These are phyloP conservation scores for Cardamine occulta DNA, from an alignment of 345 rosid species.

Conservation along the genomic window DNA sequence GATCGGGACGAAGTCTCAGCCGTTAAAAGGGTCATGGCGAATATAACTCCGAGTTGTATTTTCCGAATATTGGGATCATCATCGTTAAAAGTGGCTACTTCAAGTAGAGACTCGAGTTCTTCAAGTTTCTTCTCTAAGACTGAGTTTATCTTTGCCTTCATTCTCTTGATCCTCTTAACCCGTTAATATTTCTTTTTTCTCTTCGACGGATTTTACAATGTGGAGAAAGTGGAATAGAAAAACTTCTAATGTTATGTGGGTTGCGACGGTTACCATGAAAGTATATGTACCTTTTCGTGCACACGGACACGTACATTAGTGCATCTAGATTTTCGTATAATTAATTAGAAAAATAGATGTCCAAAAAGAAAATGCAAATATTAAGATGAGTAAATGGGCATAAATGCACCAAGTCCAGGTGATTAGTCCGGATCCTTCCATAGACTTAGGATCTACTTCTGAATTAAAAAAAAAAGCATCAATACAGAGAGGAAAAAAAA, in stretches of 20 bases:
- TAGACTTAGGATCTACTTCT: too few species aligned
- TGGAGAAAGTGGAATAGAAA: not conserved
- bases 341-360: not conserved
- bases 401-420: too few species aligned
- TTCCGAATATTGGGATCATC: constrained; percentile 12
- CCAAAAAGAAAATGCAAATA: not conserved
- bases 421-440: too few species aligned
- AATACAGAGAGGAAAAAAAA: not conserved
- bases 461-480: too few species aligned
- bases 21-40: constrained; percentile 20
- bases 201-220: constrained; percentile 11
- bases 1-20: constrained; percentile 34
- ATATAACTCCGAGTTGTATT: constrained; percentile 4
- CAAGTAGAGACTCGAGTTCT: constrained; percentile 33
- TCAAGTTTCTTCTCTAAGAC: constrained; percentile 42
- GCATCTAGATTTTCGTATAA: not conserved
- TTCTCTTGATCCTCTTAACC: not conserved
- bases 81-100: not conserved
- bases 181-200: not conserved
- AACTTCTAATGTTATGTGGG: constrained; percentile 14
- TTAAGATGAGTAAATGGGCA: not conserved
- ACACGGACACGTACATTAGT: not conserved
- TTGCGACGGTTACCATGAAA: constrained; percentile 29
- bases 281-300: not conserved
- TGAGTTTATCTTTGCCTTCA: constrained; percentile 19